These are phyloP conservation scores for Moricandia moricandioides DNA, from an alignment of 345 rosid species.

Conservation along the genomic window DNA sequence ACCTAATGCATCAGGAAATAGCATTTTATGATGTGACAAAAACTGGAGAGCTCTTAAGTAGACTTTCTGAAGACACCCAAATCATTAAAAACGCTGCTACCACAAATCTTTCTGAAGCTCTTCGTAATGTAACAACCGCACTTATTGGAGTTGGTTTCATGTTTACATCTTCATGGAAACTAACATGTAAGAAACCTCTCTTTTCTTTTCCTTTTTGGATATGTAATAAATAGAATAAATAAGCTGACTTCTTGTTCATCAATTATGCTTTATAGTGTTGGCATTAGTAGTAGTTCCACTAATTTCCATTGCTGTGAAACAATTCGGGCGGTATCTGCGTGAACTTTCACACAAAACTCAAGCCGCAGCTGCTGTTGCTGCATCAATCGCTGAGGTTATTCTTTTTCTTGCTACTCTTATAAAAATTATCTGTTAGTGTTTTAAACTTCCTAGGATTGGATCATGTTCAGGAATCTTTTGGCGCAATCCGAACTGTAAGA, in stretches of 20 bases:
- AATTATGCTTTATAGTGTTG: conserved; percentile 51
- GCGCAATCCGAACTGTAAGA: conserved; percentile 92
- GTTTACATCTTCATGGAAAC: conserved; percentile 66
- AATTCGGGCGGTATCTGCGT: conserved; percentile 75
- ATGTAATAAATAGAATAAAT: not conserved
- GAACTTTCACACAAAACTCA: conserved; percentile 92
- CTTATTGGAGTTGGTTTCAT: conserved; percentile 61
- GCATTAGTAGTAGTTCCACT: conserved; percentile 78
- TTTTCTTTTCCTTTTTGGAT: not conserved
- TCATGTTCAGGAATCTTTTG: conserved; percentile 78
- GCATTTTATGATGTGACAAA: conserved; percentile 63
- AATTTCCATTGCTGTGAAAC: conserved; percentile 68
- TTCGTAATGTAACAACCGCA: conserved; percentile 54
- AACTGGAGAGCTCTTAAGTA: conserved; percentile 67
- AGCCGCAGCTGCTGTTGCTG: conserved; percentile 95
- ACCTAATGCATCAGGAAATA: conserved; percentile 63
- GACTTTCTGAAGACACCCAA: conserved; percentile 67
- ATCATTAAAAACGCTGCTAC: conserved; percentile 74
- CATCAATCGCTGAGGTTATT: conserved; percentile 90
- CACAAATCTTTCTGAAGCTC: conserved; percentile 63
- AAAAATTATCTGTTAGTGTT: not conserved
- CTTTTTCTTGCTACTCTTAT: not conserved
- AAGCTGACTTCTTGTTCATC: conserved; percentile 11
- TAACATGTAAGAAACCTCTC: conserved; percentile 46
- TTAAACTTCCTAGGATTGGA: not conserved